phyloP scores from a whole-genome alignment of 202 grass and related monocot species.

The Brachypodium distachyon region DNA sequence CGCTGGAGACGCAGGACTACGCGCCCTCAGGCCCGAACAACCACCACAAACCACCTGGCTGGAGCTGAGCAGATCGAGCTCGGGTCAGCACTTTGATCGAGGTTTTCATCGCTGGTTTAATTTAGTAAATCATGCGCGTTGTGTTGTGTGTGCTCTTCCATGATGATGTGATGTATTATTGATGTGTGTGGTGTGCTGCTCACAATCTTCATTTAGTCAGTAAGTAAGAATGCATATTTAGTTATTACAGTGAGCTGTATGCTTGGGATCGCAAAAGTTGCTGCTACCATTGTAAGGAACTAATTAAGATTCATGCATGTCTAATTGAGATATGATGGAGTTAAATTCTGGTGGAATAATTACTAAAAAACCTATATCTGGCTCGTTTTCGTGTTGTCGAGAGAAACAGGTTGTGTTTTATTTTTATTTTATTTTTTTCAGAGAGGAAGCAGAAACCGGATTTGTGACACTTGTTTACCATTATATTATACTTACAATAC shows the following conservation, averaged over 20 bases:
- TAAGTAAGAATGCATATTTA: neutral
- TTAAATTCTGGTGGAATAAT: no score
- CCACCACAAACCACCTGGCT: slow-evolving; percentile 37
- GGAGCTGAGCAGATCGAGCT: slow-evolving; percentile 9
- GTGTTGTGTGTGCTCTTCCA: neutral
- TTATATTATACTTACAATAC: no score
- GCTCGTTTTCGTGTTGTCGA: no score
- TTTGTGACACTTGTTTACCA: no score
- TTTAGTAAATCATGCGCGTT: neutral
- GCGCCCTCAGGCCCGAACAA: slow-evolving; percentile 19
- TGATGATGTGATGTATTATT: no score
- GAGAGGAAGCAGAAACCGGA: no score
- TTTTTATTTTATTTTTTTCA: no score
- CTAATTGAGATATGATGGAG: neutral
- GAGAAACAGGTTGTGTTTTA: no score
- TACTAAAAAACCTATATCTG: no score
- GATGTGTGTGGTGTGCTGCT: neutral
- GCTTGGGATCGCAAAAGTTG: neutral
- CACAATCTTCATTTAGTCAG: neutral
- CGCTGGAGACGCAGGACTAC: slow-evolving; percentile 33
- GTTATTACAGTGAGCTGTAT: neutral
- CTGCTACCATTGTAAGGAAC: neutral
- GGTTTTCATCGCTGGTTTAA: neutral
- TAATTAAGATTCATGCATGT: neutral
- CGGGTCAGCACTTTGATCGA: neutral